Evolutionary conservation across 1,284 basidiomycete species (phyloP).

Genomic region (Rhodotorula sp.): DNA sequence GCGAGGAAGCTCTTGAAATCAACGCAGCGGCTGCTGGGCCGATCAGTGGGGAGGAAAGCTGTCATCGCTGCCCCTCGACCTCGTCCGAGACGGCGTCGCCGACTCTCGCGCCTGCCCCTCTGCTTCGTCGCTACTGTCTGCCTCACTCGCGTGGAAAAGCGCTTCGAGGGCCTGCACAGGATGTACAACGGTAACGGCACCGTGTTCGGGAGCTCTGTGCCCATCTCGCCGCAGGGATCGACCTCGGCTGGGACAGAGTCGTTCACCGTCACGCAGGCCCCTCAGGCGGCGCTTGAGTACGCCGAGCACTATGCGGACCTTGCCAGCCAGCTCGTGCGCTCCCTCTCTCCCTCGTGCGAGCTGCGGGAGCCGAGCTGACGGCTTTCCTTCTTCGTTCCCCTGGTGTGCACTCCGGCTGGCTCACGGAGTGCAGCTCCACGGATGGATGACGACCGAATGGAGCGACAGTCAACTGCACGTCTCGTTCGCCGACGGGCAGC

Average conservation of each 20-base stretch:
- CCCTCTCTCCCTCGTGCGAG: accelerated
- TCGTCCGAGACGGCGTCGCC: too few species aligned
- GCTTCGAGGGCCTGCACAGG: background rate
- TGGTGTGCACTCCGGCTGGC: too few species aligned
- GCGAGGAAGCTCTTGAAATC: too few species aligned
- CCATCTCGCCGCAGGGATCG: background rate
- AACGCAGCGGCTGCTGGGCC: too few species aligned
- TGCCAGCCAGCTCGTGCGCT: constrained; percentile 7
- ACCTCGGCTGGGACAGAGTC: background rate
- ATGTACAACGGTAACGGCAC: background rate
- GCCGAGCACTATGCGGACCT: constrained; percentile 3
- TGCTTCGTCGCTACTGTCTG: background rate
- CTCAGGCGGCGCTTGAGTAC: background rate
- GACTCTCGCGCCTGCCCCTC: background rate
- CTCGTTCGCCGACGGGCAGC: background rate
- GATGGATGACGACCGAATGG: constrained; percentile 12
- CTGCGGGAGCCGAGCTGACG: background rate
- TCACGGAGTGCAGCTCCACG: background rate
- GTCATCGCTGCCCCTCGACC: too few species aligned
- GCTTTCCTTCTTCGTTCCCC: background rate
- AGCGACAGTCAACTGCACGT: constrained; percentile 19
- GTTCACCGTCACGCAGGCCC: background rate
- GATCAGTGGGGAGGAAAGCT: too few species aligned
- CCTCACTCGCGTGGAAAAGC: too few species aligned
- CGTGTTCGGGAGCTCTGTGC: background rate